Base-by-base conservation (phyloP, 2,329 filamentous ascomycete genomes). In the Zalaria sp. region DNA sequence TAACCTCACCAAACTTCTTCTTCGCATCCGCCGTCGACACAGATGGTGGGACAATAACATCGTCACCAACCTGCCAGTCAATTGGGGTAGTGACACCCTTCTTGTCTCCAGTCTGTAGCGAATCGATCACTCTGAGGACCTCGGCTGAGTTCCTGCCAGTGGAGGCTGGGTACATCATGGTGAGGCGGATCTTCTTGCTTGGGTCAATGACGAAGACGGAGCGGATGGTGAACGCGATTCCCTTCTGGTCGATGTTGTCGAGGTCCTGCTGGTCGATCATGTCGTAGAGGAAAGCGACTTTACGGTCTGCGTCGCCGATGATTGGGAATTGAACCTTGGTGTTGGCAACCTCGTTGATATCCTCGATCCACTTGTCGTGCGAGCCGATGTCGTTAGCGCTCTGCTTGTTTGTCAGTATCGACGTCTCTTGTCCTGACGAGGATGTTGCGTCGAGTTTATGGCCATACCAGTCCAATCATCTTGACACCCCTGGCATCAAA, bases 141-240 rank as follows among this genome's bases (percentile, higher is more conserved):
- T 77, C 73, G 4, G 64, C 62, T 5, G 69, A 68, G 53, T 77
- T 77, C 37, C 73, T 59, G 31, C 88, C 88, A 37, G 86, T 93
- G 45, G 82, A 88, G 47, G 88, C 87, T 35, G 88, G 88, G 72
- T 94, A 95, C 59, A 83, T 80, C 69, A 94, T 82, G 62, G 86
- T 93, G 60, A 88, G 78, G 55, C 88, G 81, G 67, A 94, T 91
- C 64, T 81, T 89, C 79, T 93, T 94, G 65, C 77, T 78, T 49
- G 87, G 87, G 70, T 94, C 87, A 63, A 94, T 91, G 67, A 94
- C 73, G 73, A 93, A 94, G 59, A 94, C 88, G 53, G 83, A 86
- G 57, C 88, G 85, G 67, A 95, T 93, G 54, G 88, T 94, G 68
- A 93, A 89, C 43, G 87, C 86, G 53, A 89, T 83, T 53, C 62